A percentile compares a stretch with the other conserved stretches of the same genome.
These are phyloP conservation scores for Dactylorhiza incarnata DNA, from an alignment of 106 monocot species.

Conservation along the genomic window DNA sequence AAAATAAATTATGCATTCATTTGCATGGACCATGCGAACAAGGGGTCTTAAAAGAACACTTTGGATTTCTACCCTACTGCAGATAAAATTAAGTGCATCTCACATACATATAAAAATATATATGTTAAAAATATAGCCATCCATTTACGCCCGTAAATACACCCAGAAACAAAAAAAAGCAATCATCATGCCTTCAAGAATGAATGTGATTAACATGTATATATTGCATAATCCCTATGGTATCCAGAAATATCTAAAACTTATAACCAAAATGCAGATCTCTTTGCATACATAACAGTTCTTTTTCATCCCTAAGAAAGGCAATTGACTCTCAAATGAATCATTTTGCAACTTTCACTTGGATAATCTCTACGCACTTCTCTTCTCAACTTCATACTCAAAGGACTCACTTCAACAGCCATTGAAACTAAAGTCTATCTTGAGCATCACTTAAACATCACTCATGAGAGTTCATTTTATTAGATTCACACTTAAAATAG, in stretches of 20 bases:
- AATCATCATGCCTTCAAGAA: background rate
- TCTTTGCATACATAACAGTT: background rate
- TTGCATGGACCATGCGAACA: background rate
- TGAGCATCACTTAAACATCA: constrained; percentile 1
- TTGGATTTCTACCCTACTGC: background rate
- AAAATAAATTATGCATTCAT: background rate
- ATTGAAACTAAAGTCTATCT: background rate
- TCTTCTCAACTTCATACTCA: background rate
- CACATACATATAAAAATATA: background rate
- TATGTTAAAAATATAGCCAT: background rate
- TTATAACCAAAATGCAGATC: background rate
- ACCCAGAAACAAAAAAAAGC: background rate
- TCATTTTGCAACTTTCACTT: background rate
- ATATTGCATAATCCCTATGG: background rate
- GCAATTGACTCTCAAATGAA: background rate
- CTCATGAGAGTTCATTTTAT: background rate
- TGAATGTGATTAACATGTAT: background rate
- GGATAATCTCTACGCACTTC: background rate
- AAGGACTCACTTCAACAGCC: background rate
- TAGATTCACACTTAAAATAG: background rate
- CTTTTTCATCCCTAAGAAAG: background rate
- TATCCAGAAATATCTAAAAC: background rate
- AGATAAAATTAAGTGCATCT: background rate
- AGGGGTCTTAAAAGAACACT: background rate
- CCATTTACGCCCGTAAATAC: background rate